These are phyloP conservation scores for Periconia macrospinosa DNA, from an alignment of 2,329 filamentous ascomycete genomes.

Conservation along the genomic window DNA sequence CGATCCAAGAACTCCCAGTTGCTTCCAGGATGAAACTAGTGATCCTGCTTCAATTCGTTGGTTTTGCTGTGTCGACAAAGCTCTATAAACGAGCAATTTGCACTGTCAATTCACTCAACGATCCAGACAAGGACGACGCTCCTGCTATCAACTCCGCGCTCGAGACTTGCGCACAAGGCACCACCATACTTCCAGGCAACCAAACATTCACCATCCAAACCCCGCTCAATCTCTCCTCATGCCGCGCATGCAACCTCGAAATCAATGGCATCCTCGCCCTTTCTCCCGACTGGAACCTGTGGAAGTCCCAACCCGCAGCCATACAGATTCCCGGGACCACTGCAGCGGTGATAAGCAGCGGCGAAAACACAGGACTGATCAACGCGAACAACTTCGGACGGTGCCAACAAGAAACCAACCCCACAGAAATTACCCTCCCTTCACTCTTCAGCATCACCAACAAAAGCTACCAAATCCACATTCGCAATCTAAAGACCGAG, in stretches of 20 bases:
- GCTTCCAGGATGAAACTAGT: background rate
- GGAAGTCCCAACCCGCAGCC: conserved; percentile 41
- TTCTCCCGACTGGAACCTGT: conserved; percentile 44
- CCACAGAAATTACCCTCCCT: conserved; percentile 1
- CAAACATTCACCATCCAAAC: conserved; percentile 49
- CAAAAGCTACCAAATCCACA: conserved; percentile 10
- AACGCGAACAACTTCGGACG: conserved; percentile 44
- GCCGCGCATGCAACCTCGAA: conserved; percentile 50
- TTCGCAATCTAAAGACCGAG: conserved; percentile 8
- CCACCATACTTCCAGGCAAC: conserved; percentile 47
- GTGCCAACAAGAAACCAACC: background rate
- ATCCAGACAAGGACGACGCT: conserved; percentile 44
- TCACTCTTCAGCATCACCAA: conserved; percentile 14
- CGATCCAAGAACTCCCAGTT: background rate
- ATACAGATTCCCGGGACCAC: conserved; percentile 44
- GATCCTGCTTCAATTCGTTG: background rate
- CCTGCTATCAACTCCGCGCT: conserved; percentile 50
- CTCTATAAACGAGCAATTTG: conserved; percentile 29
- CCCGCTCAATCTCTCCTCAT: conserved; percentile 47
- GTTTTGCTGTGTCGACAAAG: background rate
- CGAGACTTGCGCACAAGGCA: conserved; percentile 47
- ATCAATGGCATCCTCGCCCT: conserved; percentile 50
- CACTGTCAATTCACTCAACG: conserved; percentile 34
- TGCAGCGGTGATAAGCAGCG: conserved; percentile 45
- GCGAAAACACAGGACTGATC: conserved; percentile 46